phyloP scores from a whole-genome alignment of 1,284 basidiomycete genomes.

The Sparassis latifolia region DNA sequence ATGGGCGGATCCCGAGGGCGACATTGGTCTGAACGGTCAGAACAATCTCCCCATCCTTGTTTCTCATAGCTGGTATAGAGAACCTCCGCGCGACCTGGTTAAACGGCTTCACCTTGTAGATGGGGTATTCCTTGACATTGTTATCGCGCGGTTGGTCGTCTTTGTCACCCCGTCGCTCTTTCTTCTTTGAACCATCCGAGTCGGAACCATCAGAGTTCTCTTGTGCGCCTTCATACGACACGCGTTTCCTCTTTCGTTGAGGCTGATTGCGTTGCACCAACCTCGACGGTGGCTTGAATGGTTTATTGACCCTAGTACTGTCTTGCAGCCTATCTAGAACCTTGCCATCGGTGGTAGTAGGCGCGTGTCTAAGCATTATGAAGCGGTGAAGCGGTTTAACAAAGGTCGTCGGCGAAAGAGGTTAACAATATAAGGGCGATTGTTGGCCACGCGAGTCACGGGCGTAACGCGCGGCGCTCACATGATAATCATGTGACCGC shows the following conservation, averaged over 20 bases:
- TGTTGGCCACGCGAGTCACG: too few relatives aligned
- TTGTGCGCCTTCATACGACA: slow-evolving; percentile 72
- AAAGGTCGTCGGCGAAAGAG: too few relatives aligned
- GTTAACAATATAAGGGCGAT: too few relatives aligned
- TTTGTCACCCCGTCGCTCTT: slow-evolving; percentile 54
- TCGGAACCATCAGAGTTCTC: slow-evolving; percentile 38
- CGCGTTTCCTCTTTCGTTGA: slow-evolving; percentile 74
- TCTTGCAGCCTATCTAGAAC: slow-evolving; percentile 61
- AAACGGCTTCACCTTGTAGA: slow-evolving; percentile 81
- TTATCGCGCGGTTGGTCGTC: slow-evolving; percentile 25
- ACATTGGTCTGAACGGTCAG: slow-evolving; percentile 60
- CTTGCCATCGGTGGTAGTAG: slow-evolving; percentile 63
- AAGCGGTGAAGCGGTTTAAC: too few relatives aligned
- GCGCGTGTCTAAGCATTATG: slow-evolving; percentile 60
- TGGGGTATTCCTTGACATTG: slow-evolving; percentile 71
- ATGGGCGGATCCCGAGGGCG: slow-evolving; percentile 84
- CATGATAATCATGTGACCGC: too few relatives aligned
- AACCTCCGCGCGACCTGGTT: slow-evolving; percentile 64
- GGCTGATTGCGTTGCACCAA: slow-evolving; percentile 54
- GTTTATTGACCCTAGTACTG: slow-evolving; percentile 65
- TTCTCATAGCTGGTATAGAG: slow-evolving; percentile 83
- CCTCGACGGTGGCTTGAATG: slow-evolving; percentile 71
- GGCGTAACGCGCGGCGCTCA: too few relatives aligned
- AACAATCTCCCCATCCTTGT: slow-evolving; percentile 71
- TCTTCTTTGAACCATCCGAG: slow-evolving; percentile 32